Conservation (phyloP, 345 rosid species). For the Salix caprea region DNA sequence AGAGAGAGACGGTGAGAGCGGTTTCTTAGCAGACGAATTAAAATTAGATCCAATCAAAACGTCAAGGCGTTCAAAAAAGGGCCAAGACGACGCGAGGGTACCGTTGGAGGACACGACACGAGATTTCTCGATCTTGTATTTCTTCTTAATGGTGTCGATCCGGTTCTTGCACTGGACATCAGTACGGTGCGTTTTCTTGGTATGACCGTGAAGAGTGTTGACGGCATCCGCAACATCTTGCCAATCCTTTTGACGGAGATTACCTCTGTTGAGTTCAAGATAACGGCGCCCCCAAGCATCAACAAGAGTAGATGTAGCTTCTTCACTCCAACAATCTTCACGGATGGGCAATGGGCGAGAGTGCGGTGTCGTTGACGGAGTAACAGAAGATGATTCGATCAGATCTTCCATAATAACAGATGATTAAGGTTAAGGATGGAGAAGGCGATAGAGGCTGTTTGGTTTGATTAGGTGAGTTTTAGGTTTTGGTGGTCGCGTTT, state of each 20-base stretch:
- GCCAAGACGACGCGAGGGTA: constrained; percentile 61
- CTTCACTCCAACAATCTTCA: constrained; percentile 99
- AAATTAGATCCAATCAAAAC: constrained; percentile 64
- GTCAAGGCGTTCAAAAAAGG: constrained; percentile 75
- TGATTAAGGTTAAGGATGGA: not conserved
- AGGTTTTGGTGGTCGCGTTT: not conserved
- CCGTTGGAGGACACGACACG: constrained; percentile 59
- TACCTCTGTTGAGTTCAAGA: constrained; percentile 82
- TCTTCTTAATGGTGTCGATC: constrained; percentile 94
- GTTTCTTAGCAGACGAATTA: constrained; percentile 22
- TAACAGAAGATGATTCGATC: constrained; percentile 11
- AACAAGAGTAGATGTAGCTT: constrained; percentile 88
- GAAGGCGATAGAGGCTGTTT: not conserved
- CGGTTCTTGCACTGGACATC: constrained; percentile 99
- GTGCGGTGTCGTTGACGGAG: constrained; percentile 15
- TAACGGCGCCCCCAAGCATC: constrained; percentile 93
- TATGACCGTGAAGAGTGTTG: constrained; percentile 77
- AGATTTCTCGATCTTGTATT: constrained; percentile 88
- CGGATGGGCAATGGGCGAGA: constrained; percentile 57
- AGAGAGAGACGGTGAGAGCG: constrained; percentile 36
- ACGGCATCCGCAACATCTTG: constrained; percentile 94
- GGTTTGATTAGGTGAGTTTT: not conserved
- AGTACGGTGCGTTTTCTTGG: constrained; percentile 83
- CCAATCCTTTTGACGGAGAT: constrained; percentile 99
- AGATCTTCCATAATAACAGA: constrained; percentile 16